These are phyloP conservation scores for Neobulgaria alba DNA, from an alignment of 2,329 filamentous ascomycete species.

Conservation along the genomic window DNA sequence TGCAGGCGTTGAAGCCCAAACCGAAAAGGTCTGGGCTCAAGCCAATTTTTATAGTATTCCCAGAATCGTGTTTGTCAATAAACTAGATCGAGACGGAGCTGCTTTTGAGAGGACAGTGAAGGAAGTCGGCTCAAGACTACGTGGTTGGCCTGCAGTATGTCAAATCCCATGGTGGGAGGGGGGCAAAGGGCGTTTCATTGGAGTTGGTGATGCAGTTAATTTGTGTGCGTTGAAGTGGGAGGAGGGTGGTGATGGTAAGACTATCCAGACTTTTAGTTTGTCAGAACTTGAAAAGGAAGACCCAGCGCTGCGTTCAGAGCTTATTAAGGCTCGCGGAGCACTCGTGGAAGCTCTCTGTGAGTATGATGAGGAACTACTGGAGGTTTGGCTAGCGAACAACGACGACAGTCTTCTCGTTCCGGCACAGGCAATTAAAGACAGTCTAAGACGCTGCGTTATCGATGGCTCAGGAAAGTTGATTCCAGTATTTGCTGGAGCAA, in stretches of 20 bases:
- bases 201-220: slow-evolving; percentile 76
- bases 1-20: slow-evolving; percentile 92
- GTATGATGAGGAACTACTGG: slow-evolving; percentile 78
- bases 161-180: slow-evolving; percentile 90
- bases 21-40: slow-evolving; percentile 91
- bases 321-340: slow-evolving; percentile 65
- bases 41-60: slow-evolving; percentile 81
- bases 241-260: slow-evolving; percentile 55
- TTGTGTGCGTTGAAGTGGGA: slow-evolving; percentile 69
- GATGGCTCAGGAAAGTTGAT: slow-evolving; percentile 63
- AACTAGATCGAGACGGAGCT: slow-evolving; percentile 75
- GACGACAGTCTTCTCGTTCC: slow-evolving; percentile 64
- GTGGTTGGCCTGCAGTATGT: slow-evolving; percentile 81
- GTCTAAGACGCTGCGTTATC: slow-evolving; percentile 64
- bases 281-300: slow-evolving; percentile 43
- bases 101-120: slow-evolving; percentile 76
- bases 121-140: slow-evolving; percentile 72
- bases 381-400: slow-evolving; percentile 70
- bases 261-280: slow-evolving; percentile 46
- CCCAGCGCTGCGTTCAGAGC: slow-evolving; percentile 48
- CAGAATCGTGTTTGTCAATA: slow-evolving; percentile 73
- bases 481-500: slow-evolving; percentile 84
- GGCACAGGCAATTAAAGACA: slow-evolving; percentile 56
- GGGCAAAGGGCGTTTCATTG: slow-evolving; percentile 64
- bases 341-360: slow-evolving; percentile 81